These are phyloP conservation scores for Ophiostoma sp. DNA, from an alignment of 2,329 filamentous ascomycete species.

Conservation along the genomic window DNA sequence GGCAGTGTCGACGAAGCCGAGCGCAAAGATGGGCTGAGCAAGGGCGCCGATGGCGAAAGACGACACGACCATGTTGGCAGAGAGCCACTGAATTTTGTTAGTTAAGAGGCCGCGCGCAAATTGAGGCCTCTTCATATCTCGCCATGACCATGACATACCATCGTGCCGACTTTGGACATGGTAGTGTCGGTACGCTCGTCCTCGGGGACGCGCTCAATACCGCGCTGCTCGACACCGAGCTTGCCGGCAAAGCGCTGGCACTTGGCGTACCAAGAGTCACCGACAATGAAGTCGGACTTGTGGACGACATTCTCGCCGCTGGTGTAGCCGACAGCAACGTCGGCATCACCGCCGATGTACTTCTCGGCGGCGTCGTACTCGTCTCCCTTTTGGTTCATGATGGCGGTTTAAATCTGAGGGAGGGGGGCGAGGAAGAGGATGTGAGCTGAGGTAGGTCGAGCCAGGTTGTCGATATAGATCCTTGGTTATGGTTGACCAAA, in stretches of 20 bases:
- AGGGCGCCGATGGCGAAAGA: slow-evolving; percentile 75
- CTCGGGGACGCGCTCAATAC: slow-evolving; percentile 72
- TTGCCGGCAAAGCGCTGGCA: slow-evolving; percentile 64
- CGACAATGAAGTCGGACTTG: slow-evolving; percentile 30
- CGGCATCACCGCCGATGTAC: slow-evolving; percentile 25
- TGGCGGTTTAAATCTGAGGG: slow-evolving; percentile 12
- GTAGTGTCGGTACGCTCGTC: slow-evolving; percentile 66
- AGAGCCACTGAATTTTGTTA: slow-evolving; percentile 60
- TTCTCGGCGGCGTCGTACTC: slow-evolving; percentile 26
- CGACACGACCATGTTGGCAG: slow-evolving; percentile 75
- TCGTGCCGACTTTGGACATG: slow-evolving; percentile 67
- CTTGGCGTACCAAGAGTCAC: slow-evolving; percentile 34
- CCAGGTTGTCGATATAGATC: neutral
- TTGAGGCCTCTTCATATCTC: too few species aligned
- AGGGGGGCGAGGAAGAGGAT: neutral
- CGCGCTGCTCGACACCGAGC: slow-evolving; percentile 70
- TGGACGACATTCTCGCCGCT: slow-evolving; percentile 32
- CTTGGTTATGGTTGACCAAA: slow-evolving; percentile 5
- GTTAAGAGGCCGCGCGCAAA: neutral
- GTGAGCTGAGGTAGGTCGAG: slow-evolving; percentile 8
- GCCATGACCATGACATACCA: slow-evolving; percentile 52
- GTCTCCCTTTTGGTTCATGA: slow-evolving; percentile 25
- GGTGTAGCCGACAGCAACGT: slow-evolving; percentile 30
- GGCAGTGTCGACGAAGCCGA: slow-evolving; percentile 73
- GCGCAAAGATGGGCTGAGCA: slow-evolving; percentile 64